Evolutionary conservation across 1,284 basidiomycete genomes (phyloP).

Genomic region (Trichosporon sp.): DNA sequence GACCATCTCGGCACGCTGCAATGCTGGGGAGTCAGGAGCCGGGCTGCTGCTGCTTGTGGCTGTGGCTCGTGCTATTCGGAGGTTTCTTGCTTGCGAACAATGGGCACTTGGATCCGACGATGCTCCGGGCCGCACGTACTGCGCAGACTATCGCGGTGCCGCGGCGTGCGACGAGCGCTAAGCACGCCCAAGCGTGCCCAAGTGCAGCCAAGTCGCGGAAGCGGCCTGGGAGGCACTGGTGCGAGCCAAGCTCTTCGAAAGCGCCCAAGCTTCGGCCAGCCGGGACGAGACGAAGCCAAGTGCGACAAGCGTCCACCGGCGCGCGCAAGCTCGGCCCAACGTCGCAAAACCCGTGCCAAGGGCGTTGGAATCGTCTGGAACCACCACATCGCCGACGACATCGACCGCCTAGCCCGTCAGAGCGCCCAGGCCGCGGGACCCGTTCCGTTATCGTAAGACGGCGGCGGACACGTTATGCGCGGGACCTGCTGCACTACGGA

Average conservation of each 20-base stretch:
- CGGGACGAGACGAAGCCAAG: not conserved
- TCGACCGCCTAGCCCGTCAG: not conserved
- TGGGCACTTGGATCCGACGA: not conserved
- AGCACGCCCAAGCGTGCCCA: not conserved
- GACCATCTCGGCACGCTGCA: not conserved
- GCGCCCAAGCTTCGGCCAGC: not conserved
- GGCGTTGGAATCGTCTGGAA: not conserved
- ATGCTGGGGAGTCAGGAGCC: not conserved
- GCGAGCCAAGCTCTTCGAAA: not conserved
- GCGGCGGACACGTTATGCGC: no score
- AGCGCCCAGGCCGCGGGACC: no score
- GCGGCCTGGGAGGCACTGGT: not conserved
- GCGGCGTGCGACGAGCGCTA: not conserved
- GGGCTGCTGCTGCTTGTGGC: not conserved
- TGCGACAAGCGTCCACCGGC: not conserved
- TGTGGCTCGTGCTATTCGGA: not conserved
- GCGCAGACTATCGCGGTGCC: no score
- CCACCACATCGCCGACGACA: not conserved
- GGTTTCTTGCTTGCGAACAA: not conserved
- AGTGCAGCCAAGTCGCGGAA: not conserved
- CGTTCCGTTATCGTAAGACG: no score
- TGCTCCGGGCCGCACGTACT: not conserved
- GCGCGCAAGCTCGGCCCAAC: not conserved
- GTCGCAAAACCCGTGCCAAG: not conserved
- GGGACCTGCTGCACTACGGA: no score